Base-by-base conservation (phyloP, 2,329 filamentous ascomycete species). In the Chaetomium olivaceum region DNA sequence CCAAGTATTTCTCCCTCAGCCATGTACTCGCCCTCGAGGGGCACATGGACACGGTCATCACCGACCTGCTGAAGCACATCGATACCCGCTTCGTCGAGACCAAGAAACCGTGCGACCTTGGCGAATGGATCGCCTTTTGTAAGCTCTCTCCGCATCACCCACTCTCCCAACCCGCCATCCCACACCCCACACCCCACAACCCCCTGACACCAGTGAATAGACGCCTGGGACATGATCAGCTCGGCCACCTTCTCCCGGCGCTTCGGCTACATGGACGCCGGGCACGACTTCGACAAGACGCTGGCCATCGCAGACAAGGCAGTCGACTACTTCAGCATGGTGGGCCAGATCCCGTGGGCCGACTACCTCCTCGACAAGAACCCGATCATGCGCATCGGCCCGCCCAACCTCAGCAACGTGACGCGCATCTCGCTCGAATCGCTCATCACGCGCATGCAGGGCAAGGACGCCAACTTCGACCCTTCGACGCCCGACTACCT, bases 401-500 rank as follows among this genome's bases (percentile, higher is more conserved):
- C 76, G 5, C 74, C 76, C 0, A 70, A 70, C 4, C 73, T 77
- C 58, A 67, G 64, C 61, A 74, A 72, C 3, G 73, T 76, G 46
- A 68, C 72, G 0, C 52, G 76, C 19, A 74, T 76, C 51, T 67
- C 72, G 0, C 52, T 77, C 19, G 65, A 74, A 31, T 72, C 69
- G 11, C 60, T 77, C 52, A 36, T 60, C 21, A 63, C 64, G 25
- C 56, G 70, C 56, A 14, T 60, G 9, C 61, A 69, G 52, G 50
- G 69, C 29, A 60, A 60, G 36, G 68, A 68, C 59, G 0, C 31
- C 14, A 19, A 31, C 56, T 58, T 43, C 36, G 19, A 58, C 36
- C 56, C 39, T 7, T 12, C 27, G 3, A 46, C 39, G 7, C 25
- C 36, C 23, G 85, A 87, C 70, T 78, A 87, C 2, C 79, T 87